Evolutionary conservation across 2,329 filamentous ascomycete genomes (phyloP).

Genomic region (Fusarium verrucosum): DNA sequence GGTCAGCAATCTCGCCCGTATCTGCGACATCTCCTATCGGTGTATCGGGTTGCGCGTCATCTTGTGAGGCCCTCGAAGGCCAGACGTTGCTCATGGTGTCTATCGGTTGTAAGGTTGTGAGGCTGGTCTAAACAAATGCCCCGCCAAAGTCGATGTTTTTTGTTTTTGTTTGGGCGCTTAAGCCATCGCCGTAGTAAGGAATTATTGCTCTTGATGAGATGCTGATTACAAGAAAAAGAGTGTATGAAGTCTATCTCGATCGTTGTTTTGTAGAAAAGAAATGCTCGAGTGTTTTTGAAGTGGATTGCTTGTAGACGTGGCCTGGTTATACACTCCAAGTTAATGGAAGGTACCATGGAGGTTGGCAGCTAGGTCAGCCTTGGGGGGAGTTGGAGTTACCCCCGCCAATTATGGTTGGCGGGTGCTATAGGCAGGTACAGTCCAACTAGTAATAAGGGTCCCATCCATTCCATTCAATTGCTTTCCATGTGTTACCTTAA

Average conservation of each 20-base stretch:
- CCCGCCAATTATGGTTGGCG: slow-evolving; percentile 39
- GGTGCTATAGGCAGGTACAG: slow-evolving; percentile 1
- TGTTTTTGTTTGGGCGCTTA: slow-evolving; percentile 21
- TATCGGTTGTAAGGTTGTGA: slow-evolving; percentile 15
- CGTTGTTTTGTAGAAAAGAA: neutral
- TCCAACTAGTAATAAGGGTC: slow-evolving; percentile 2
- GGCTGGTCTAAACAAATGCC: slow-evolving; percentile 38
- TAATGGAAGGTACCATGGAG: neutral
- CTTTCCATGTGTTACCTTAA: no score
- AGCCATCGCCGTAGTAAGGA: slow-evolving; percentile 23
- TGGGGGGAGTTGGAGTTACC: slow-evolving; percentile 20
- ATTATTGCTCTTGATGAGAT: slow-evolving; percentile 7
- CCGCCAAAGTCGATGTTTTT: slow-evolving; percentile 36
- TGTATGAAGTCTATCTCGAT: neutral
- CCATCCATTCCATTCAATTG: slow-evolving; percentile 2
- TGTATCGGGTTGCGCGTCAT: slow-evolving; percentile 42
- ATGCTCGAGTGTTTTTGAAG: slow-evolving; percentile 15
- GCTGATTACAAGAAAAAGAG: neutral
- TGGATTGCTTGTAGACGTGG: slow-evolving; percentile 25
- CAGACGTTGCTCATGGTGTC: slow-evolving; percentile 58
- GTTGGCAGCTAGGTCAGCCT: slow-evolving; percentile 24
- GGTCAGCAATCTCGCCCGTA: slow-evolving; percentile 50
- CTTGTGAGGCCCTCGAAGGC: slow-evolving; percentile 51
- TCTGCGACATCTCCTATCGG: slow-evolving; percentile 54
- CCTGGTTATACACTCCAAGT: slow-evolving; percentile 2